phyloP scores from a whole-genome alignment of 306 rosid species.

The Cucurbita pepo region DNA sequence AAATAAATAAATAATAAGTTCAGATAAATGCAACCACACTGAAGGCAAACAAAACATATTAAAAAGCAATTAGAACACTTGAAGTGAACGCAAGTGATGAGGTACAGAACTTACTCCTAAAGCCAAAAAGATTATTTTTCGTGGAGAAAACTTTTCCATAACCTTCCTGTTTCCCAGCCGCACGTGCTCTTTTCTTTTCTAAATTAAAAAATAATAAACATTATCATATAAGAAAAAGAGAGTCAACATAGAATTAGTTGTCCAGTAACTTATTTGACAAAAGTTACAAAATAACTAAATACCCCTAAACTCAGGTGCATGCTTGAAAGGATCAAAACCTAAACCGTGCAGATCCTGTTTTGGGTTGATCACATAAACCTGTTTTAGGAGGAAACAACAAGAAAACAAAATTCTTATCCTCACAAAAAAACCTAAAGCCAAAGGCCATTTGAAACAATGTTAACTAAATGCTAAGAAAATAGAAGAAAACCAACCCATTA shows the following conservation, averaged over 20 bases:
- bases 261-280: neutral
- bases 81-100: slow-evolving; percentile 9
- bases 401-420: neutral
- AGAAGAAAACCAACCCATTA: neutral
- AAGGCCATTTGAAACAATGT: neutral
- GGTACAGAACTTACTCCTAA: slow-evolving; percentile 55
- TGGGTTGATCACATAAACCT: slow-evolving; percentile 66
- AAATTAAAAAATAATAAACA: neutral
- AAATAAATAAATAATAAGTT: neutral
- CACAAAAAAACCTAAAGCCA: neutral
- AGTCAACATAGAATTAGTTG: neutral
- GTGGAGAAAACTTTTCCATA: slow-evolving; percentile 25
- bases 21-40: slow-evolving; percentile 7
- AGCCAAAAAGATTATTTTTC: slow-evolving; percentile 58
- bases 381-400: neutral
- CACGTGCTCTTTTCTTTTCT: slow-evolving; percentile 64
- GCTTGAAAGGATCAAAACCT: slow-evolving; percentile 93
- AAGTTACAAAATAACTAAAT: slow-evolving; percentile 7
- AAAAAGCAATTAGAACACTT: neutral
- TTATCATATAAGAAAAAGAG: neutral
- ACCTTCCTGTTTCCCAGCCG: slow-evolving; percentile 35
- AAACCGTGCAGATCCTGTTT: slow-evolving; percentile 87
- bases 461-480: neutral
- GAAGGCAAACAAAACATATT: neutral
- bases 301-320: slow-evolving; percentile 99